Percentiles rank a stretch among this genome's conserved stretches.
Evolutionary conservation across 164 flowering plant genomes (phyloP).

Genomic region (Tinospora cordifolia): DNA sequence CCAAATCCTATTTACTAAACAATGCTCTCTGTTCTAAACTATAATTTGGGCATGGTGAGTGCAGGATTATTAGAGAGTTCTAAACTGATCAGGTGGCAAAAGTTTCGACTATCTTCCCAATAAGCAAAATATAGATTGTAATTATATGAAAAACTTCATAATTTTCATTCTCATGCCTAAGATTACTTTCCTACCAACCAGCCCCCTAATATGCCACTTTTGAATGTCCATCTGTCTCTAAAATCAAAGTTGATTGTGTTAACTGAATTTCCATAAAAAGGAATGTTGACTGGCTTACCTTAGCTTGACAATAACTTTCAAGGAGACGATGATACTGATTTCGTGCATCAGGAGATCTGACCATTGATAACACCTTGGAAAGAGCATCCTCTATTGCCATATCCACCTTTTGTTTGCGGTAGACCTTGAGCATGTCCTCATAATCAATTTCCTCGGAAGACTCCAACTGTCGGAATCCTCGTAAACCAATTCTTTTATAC

Average conservation of each 20-base stretch:
- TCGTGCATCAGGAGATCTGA: conserved; percentile 68
- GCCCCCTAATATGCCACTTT: no score
- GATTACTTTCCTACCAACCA: no score
- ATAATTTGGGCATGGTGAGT: not conserved
- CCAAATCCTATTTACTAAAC: no score
- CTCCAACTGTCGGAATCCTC: conserved; percentile 57
- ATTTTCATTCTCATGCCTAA: no score
- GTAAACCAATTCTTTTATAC: conserved; percentile 65
- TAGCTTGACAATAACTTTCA: conserved; percentile 56
- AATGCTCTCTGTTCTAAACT: not conserved
- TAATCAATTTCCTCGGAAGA: conserved; percentile 58
- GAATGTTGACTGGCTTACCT: conserved; percentile 34
- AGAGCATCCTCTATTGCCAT: conserved; percentile 61
- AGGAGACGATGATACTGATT: conserved; percentile 79
- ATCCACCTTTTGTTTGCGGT: conserved; percentile 77
- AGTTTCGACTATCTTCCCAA: no score
- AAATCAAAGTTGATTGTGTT: not conserved
- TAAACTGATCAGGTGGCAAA: not conserved
- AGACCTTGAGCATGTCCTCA: conserved; percentile 67
- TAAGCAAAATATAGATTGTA: no score
- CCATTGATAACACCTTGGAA: conserved; percentile 76
- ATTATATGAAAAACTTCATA: no score
- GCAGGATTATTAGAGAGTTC: not conserved
- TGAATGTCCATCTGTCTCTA: not conserved
- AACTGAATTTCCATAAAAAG: not conserved